These are phyloP conservation scores for Rhizopogon vinicolor DNA, from an alignment of 768 basidiomycete species.

Conservation along the genomic window DNA sequence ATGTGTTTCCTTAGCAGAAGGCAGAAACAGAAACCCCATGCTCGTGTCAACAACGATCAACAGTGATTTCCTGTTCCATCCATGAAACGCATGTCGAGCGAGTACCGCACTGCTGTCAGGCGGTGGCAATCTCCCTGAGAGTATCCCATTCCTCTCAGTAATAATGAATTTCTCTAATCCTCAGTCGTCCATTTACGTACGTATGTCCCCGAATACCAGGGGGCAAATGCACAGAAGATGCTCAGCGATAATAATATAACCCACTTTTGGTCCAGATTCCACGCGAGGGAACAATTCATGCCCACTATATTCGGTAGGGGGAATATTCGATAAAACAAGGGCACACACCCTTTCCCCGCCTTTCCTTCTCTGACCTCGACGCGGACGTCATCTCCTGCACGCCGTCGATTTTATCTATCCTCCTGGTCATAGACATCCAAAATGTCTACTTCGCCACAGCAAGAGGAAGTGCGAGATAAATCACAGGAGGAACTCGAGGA, in stretches of 20 bases:
- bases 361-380: constrained; percentile 42
- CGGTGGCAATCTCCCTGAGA: constrained; percentile 21
- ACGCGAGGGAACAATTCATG: constrained; percentile 62
- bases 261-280: constrained; percentile 51
- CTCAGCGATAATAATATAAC: constrained; percentile 53
- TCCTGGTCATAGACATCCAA: constrained; percentile 16
- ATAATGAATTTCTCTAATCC: constrained; percentile 33
- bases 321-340: constrained; percentile 74
- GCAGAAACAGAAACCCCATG: background rate
- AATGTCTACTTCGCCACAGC: constrained; percentile 63
- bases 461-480: constrained; percentile 52
- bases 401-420: constrained; percentile 14
- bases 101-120: constrained; percentile 10
- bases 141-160: constrained; percentile 16
- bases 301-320: constrained; percentile 68
- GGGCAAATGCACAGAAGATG: constrained; percentile 48
- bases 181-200: constrained; percentile 51
- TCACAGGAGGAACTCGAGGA: constrained; percentile 56
- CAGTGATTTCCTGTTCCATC: background rate
- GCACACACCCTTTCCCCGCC: constrained; percentile 59
- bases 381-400: constrained; percentile 23
- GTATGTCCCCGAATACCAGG: constrained; percentile 52
- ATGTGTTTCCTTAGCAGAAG: constrained; percentile 1
- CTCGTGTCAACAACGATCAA: constrained; percentile 5
- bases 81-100: constrained; percentile 1